A percentile compares a stretch with the other conserved stretches of the same genome.
Evolutionary conservation across 1,284 basidiomycete genomes (phyloP).

Genomic region (Ustilago tritici): DNA sequence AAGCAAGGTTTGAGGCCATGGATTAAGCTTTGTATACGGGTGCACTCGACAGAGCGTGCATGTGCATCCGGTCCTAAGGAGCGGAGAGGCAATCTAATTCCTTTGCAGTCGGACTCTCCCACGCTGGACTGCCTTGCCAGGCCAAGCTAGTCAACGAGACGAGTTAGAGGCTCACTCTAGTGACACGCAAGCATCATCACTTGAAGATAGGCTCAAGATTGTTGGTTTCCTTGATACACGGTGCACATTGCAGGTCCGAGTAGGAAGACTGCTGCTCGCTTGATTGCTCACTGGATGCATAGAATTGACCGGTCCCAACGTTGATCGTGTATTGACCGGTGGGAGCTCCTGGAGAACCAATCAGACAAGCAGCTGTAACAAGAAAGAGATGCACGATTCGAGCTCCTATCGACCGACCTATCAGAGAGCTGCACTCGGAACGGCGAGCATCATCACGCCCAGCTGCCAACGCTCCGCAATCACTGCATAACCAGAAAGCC

Average conservation of each 20-base stretch:
- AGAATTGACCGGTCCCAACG: not conserved
- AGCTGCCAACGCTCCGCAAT: not conserved
- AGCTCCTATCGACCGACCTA: not conserved
- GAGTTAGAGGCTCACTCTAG: too few species aligned
- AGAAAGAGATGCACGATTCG: not conserved
- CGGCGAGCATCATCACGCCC: not conserved
- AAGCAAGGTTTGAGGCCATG: not conserved
- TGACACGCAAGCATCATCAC: not conserved
- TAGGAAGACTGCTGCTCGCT: not conserved
- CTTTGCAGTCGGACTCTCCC: not conserved
- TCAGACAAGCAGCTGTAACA: not conserved
- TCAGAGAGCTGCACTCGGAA: not conserved
- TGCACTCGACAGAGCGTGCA: not conserved
- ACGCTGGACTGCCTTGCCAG: not conserved
- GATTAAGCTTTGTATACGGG: not conserved
- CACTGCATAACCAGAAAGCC: not conserved
- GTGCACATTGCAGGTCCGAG: not conserved
- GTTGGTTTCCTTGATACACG: not conserved
- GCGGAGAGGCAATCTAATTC: slow-evolving; percentile 4
- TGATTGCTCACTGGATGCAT: slow-evolving; percentile 1
- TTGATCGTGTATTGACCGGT: not conserved
- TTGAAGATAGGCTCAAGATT: slow-evolving; percentile 5
- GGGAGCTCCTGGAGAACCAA: not conserved
- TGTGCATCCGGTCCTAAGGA: not conserved
- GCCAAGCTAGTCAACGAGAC: not conserved